Conservation (phyloP, 306 rosid genomes). For the Trifolium repens region DNA sequence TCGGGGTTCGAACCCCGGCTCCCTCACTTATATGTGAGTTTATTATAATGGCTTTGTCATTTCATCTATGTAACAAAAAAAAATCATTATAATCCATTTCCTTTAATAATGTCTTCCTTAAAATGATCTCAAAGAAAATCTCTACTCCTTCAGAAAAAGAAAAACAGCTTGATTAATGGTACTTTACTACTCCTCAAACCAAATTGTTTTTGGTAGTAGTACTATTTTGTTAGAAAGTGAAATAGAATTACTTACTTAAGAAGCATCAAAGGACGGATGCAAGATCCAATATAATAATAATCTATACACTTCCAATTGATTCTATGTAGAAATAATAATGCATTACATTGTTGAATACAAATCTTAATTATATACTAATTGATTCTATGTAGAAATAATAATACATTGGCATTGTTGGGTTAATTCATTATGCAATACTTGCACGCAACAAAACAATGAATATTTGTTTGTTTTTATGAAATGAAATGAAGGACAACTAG, state of each 20-base stretch:
- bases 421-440: too few species aligned
- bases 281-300: background rate
- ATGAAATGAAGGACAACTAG: background rate
- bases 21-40: too few species aligned
- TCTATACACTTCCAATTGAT: background rate
- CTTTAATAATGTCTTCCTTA: background rate
- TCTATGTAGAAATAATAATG: too few species aligned
- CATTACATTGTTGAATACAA: too few species aligned
- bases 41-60: too few species aligned
- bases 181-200: background rate
- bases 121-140: background rate
- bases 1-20: too few species aligned
- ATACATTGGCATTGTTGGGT: too few species aligned
- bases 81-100: background rate
- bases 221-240: background rate
- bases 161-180: background rate
- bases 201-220: background rate
- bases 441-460: too few species aligned
- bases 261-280: background rate
- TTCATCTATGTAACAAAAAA: too few species aligned
- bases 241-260: background rate
- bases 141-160: background rate
- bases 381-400: too few species aligned
- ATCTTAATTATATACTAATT: too few species aligned
- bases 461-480: background rate